Percentiles rank a stretch among this genome's conserved stretches.
Evolutionary conservation across 345 rosid species (phyloP).

Genomic region (Diplotaxis tenuifolia): DNA sequence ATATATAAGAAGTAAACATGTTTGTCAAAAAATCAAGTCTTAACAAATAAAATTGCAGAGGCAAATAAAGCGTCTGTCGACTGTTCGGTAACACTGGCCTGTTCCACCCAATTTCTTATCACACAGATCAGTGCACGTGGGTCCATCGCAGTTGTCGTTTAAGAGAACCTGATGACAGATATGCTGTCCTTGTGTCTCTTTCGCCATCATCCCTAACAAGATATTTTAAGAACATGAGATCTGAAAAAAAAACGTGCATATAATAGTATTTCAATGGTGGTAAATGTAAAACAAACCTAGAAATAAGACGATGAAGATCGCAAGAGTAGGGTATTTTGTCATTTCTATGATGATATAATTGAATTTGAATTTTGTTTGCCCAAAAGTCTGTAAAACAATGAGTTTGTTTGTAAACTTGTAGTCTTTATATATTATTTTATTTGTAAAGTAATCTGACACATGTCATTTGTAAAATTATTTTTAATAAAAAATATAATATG

Average conservation of each 20-base stretch:
- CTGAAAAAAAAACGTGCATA: not conserved
- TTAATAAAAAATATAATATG: too few species aligned
- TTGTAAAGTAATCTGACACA: too few species aligned
- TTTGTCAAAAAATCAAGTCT: not conserved
- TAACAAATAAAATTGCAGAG: slow-evolving; percentile 10
- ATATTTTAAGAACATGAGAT: not conserved
- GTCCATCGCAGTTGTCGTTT: slow-evolving; percentile 6
- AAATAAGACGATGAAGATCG: slow-evolving; percentile 8
- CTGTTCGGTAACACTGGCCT: slow-evolving; percentile 22
- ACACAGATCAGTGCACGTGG: not conserved
- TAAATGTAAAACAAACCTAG: slow-evolving; percentile 21
- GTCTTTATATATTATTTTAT: too few species aligned
- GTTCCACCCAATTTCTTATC: slow-evolving; percentile 18
- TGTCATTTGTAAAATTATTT: too few species aligned
- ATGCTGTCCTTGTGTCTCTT: slow-evolving; percentile 31
- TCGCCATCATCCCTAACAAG: slow-evolving; percentile 11
- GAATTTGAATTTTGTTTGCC: not conserved
- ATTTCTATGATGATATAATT: not conserved
- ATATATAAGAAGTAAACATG: not conserved
- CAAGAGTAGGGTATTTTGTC: slow-evolving; percentile 6
- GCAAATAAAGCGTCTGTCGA: slow-evolving; percentile 12
- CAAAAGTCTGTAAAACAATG: not conserved
- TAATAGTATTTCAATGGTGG: not conserved
- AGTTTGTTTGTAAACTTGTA: not conserved
- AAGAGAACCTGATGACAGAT: slow-evolving; percentile 17